These are phyloP conservation scores for Aureococcus anophagefferens DNA, from an alignment of 108 stramenopile species.

Conservation along the genomic window DNA sequence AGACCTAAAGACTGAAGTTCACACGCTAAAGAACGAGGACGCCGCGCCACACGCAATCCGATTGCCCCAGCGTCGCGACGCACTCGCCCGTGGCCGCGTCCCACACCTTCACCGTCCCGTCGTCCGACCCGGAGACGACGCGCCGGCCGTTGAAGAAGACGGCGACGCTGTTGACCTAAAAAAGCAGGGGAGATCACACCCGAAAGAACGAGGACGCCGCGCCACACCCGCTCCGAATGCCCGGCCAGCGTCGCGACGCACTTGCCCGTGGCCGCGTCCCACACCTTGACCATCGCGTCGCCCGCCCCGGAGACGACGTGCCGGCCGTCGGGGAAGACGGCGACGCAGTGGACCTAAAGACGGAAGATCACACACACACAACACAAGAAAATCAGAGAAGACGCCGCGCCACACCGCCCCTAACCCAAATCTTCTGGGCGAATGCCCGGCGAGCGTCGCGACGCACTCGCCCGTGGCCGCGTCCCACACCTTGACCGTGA, in stretches of 20 bases:
- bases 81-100: constrained; percentile 9
- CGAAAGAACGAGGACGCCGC: too few relatives aligned
- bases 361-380: too few relatives aligned
- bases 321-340: constrained; percentile 39
- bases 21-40: too few relatives aligned
- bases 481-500: constrained; percentile 39
- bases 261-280: constrained; percentile 20
- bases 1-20: constrained; percentile 9
- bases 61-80: constrained; percentile 80
- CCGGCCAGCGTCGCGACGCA: too few relatives aligned
- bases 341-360: constrained; percentile 18
- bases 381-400: too few relatives aligned
- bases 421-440: too few relatives aligned
- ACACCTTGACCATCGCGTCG: constrained; percentile 87
- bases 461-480: constrained; percentile 19
- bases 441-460: constrained; percentile 14
- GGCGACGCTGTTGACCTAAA: too few relatives aligned
- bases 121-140: neutral
- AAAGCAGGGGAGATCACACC: too few relatives aligned
- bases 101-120: neutral
- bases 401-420: too few relatives aligned
- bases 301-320: constrained; percentile 66
- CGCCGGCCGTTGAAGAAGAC: neutral
- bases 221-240: too few relatives aligned
- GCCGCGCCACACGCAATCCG: constrained; percentile 56